phyloP scores from a whole-genome alignment of 805 yeast genomes.

The Starmerella stigmatis region DNA sequence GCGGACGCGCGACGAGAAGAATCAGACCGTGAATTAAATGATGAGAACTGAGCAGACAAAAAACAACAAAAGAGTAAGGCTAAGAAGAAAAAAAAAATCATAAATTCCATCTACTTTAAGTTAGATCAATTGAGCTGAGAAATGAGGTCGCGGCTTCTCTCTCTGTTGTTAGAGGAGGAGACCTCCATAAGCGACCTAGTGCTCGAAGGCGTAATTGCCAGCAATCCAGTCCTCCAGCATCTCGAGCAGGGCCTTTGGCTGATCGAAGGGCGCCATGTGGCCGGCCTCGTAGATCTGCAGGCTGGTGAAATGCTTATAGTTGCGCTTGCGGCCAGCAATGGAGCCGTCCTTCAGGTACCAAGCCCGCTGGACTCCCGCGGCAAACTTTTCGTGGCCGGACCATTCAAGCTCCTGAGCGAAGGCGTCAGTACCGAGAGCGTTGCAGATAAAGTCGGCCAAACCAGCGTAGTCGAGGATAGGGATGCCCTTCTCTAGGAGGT shows the following conservation, averaged over 20 bases:
- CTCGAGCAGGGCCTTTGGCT: slow-evolving; percentile 70
- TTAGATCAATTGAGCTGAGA: no score
- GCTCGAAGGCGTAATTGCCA: slow-evolving; percentile 42
- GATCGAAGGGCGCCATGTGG: slow-evolving; percentile 89
- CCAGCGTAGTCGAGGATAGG: slow-evolving; percentile 91
- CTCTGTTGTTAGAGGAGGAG: background rate
- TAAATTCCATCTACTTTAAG: no score
- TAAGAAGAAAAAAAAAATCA: no score
- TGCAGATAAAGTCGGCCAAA: slow-evolving; percentile 84
- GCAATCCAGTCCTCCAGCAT: slow-evolving; percentile 80
- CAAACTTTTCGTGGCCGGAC: slow-evolving; percentile 45
- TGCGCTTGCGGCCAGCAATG: slow-evolving; percentile 58
- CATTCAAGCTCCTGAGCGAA: slow-evolving; percentile 66
- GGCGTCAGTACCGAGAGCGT: slow-evolving; percentile 83
- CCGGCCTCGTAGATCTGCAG: slow-evolving; percentile 78
- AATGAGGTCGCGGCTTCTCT: no score
- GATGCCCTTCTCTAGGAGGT: slow-evolving; percentile 51
- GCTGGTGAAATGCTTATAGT: slow-evolving; percentile 56
- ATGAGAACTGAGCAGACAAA: background rate
- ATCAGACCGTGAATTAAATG: background rate
- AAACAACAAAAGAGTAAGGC: background rate
- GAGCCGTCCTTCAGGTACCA: slow-evolving; percentile 32
- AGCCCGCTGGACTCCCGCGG: slow-evolving; percentile 27
- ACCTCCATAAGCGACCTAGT: background rate
- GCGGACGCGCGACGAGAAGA: slow-evolving; percentile 27